phyloP scores from a whole-genome alignment of 805 yeast genomes.

The Metschnikowia henanensis region DNA sequence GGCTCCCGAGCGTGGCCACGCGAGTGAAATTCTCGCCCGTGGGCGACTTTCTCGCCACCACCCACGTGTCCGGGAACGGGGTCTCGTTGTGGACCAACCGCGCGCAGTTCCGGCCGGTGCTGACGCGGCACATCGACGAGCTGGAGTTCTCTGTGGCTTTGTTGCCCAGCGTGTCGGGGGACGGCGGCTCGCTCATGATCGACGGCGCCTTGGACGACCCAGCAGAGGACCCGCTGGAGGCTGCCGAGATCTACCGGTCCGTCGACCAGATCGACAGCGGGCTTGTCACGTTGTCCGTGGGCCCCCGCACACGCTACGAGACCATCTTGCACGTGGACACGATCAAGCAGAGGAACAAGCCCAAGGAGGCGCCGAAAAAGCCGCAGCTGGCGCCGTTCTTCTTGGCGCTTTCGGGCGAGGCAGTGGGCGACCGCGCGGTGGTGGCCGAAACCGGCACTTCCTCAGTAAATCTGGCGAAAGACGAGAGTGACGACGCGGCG shows the following conservation, averaged over 20 bases:
- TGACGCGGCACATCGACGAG: slow-evolving; percentile 75
- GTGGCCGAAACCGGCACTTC: slow-evolving; percentile 39
- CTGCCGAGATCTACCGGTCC: slow-evolving; percentile 46
- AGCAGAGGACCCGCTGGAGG: too few species aligned
- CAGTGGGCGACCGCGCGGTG: slow-evolving; percentile 67
- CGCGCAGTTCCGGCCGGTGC: slow-evolving; percentile 76
- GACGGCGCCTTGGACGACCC: slow-evolving; percentile 82
- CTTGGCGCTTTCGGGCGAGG: slow-evolving; percentile 61
- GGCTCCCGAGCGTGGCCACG: slow-evolving; percentile 77
- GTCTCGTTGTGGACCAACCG: slow-evolving; percentile 90
- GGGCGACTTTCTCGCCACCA: slow-evolving; percentile 89
- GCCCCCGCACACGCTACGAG: slow-evolving; percentile 75
- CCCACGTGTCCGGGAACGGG: slow-evolving; percentile 90
- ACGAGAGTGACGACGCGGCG: slow-evolving; percentile 20
- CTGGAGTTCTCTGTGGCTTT: slow-evolving; percentile 63
- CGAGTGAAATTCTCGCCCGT: slow-evolving; percentile 76
- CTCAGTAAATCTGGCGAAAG: not conserved
- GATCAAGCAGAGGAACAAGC: slow-evolving; percentile 85
- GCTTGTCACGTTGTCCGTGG: slow-evolving; percentile 71
- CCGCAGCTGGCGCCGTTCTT: slow-evolving; percentile 83
- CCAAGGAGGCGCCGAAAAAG: slow-evolving; percentile 83
- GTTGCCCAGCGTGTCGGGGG: slow-evolving; percentile 79
- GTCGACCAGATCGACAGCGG: slow-evolving; percentile 60
- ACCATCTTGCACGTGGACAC: slow-evolving; percentile 80
- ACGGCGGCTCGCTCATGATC: slow-evolving; percentile 65